Evolutionary conservation across 495 filamentous ascomycete genomes (phyloP), one percentile per base, ranked within the genome.

Genomic region (Massariosphaeria phaeospora): DNA sequence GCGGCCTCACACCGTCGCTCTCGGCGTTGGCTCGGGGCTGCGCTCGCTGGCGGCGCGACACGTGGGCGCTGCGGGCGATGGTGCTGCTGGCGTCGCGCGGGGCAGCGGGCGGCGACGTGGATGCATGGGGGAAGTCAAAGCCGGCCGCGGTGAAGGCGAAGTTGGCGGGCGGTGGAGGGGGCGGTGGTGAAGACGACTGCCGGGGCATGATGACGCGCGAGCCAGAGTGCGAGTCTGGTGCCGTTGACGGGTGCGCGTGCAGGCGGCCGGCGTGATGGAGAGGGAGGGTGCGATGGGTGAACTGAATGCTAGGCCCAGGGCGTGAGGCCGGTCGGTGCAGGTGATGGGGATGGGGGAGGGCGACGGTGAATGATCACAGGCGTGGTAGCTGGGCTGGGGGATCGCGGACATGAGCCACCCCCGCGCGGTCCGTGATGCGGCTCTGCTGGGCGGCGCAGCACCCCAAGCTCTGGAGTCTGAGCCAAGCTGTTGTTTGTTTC

Each of bases 71-170:
- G n/a, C n/a, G n/a, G 5, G 34, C n/a, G 34, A 38, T n/a, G 34
- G 34, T 38, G 13, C 34, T 38, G 34, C 34, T 38, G 34, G 6
- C 34, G 34, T 15, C 34, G 34, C 13, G n/a, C 3, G n/a, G 38
- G 24, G 5, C 17, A 20, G 49, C n/a, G 36, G 33, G 52, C 30
- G 38, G 53, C 46, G 26, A 44, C n/a, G 41, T 25, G 6, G 59
- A 59, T 20, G 63, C 62, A 25, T 50, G 59, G 9, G 63, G 63
- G 34, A 54, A 66, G 39, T 66, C 63, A 42, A 63, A 66, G 44
- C 35, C 54, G 43, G 59, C 63, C 44, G 59, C 45, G 43, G 56
- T 45, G 48, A 57, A 49, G 38, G 50, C 24, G 40, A 59, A 53
- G 42, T 11, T 31, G 17, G 48, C 34, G 17, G 56, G 48, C 18